Conservation (phyloP, 192 early-diverging fungal species). For the Glomus cerebriforme region DNA sequence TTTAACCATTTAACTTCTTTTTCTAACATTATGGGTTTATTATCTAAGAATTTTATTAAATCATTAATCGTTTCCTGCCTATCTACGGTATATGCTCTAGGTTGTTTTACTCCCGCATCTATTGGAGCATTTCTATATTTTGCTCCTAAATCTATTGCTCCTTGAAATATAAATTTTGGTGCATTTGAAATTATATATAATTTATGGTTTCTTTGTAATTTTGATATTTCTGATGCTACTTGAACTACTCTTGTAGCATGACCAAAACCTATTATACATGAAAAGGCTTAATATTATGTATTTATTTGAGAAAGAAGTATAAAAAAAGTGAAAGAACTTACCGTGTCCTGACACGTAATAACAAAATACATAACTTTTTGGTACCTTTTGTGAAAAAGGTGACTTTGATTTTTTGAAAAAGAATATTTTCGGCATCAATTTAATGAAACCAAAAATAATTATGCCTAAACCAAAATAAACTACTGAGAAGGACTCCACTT, state of each 20-base stretch:
- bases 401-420: background rate
- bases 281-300: background rate
- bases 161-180: slow-evolving; percentile 59
- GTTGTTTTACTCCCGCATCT: slow-evolving; percentile 64
- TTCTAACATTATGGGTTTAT: slow-evolving; percentile 41
- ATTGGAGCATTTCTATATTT: slow-evolving; percentile 57
- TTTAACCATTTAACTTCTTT: slow-evolving; percentile 55
- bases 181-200: slow-evolving; percentile 60
- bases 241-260: slow-evolving; percentile 63
- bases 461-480: background rate
- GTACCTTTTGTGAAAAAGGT: background rate
- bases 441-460: background rate
- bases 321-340: slow-evolving; percentile 26
- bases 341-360: slow-evolving; percentile 63
- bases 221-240: slow-evolving; percentile 53
- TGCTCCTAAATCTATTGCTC: slow-evolving; percentile 50
- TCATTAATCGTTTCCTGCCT: slow-evolving; percentile 55
- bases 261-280: slow-evolving; percentile 52
- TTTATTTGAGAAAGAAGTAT: background rate
- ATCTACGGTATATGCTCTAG: slow-evolving; percentile 61
- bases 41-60: slow-evolving; percentile 48
- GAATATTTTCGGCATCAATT: background rate
- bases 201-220: slow-evolving; percentile 44
- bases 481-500: background rate
- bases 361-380: slow-evolving; percentile 50